A percentile compares a stretch with the other conserved stretches of the same genome.
Evolutionary conservation across 2,329 filamentous ascomycete genomes (phyloP).

Genomic region (Fusarium graminum): DNA sequence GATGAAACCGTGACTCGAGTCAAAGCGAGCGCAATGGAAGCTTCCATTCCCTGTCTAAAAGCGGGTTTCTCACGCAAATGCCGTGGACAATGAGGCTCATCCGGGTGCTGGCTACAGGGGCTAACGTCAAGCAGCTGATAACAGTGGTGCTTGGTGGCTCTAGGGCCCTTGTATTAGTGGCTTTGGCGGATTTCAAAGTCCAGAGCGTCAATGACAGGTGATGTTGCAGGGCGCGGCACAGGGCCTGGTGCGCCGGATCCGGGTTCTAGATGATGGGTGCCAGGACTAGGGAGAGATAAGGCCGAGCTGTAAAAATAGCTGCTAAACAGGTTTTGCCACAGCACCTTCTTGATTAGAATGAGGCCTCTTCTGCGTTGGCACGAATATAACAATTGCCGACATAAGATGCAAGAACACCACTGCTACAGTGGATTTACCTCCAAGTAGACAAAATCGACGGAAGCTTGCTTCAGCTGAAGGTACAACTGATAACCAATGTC

Average conservation of each 20-base stretch:
- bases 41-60: constrained; percentile 33
- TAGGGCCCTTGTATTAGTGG: not conserved
- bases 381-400: not conserved
- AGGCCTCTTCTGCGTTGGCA: constrained; percentile 20
- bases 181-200: constrained; percentile 11
- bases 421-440: too few species aligned
- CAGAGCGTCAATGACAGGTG: constrained; percentile 36
- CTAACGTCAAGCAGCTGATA: not conserved
- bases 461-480: too few species aligned
- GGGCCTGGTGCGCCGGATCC: constrained; percentile 35
- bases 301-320: constrained; percentile 45
- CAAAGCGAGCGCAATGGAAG: constrained; percentile 15
- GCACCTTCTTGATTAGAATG: constrained; percentile 18
- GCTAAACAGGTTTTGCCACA: constrained; percentile 28
- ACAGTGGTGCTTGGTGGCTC: not conserved
- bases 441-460: too few species aligned
- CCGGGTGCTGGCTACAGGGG: constrained; percentile 20
- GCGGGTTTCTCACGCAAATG: constrained; percentile 38
- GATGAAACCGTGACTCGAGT: constrained; percentile 38
- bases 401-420: not conserved
- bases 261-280: constrained; percentile 37
- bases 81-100: constrained; percentile 43
- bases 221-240: constrained; percentile 33
- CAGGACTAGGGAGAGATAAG: constrained; percentile 40
- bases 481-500: constrained; percentile 1